Percentiles rank a stretch among this genome's conserved stretches.
These are phyloP conservation scores for Vicia sativa DNA, from an alignment of 306 rosid genomes.

Conservation along the genomic window DNA sequence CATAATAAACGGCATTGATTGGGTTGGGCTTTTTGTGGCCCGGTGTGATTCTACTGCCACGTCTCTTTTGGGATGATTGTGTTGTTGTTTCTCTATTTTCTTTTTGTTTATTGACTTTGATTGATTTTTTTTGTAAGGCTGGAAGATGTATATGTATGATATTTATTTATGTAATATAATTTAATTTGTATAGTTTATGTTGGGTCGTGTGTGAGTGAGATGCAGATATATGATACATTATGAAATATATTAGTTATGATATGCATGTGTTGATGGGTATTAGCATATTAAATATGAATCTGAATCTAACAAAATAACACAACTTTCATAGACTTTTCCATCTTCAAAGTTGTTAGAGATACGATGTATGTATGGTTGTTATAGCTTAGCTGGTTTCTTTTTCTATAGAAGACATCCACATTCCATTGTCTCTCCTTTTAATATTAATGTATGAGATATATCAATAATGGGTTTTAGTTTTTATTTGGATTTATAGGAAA, in stretches of 20 bases:
- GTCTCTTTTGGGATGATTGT: conserved; percentile 23
- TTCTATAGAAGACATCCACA: neutral
- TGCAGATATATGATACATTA: no score
- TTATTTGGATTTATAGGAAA: neutral
- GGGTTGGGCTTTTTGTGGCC: neutral
- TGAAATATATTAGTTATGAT: no score
- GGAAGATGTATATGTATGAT: conserved; percentile 17
- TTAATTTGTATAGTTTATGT: conserved; percentile 1
- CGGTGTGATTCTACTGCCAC: neutral
- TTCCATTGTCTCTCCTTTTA: conserved; percentile 3
- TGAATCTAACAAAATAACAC: neutral
- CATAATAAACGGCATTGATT: conserved; percentile 28
- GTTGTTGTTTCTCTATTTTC: neutral
- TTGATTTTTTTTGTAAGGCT: conserved; percentile 24
- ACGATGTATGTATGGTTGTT: neutral
- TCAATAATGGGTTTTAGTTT: neutral
- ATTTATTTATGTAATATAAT: neutral
- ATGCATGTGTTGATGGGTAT: neutral
- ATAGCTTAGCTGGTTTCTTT: neutral
- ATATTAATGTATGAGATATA: neutral
- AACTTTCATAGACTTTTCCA: neutral
- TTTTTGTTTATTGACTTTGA: conserved; percentile 24
- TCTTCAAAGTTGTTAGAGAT: neutral
- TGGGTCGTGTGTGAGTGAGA: neutral
- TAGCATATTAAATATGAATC: neutral